Percentiles rank a stretch among this genome's conserved stretches.
These are phyloP conservation scores for Coemansia sp. DNA, from an alignment of 192 early-diverging fungal genomes.

Conservation along the genomic window DNA sequence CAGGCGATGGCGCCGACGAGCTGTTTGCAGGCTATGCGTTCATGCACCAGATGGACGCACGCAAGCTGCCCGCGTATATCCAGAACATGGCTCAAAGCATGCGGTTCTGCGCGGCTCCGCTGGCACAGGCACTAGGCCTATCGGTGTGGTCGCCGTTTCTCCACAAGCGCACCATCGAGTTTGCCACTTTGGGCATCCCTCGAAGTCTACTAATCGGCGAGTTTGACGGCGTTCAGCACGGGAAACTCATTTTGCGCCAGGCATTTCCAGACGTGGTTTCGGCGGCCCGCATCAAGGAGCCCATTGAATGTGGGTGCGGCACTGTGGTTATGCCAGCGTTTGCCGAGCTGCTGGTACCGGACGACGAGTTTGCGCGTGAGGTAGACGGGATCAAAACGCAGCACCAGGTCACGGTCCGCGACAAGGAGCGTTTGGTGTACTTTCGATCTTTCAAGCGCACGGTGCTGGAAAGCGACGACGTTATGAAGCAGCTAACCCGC, in stretches of 20 bases:
- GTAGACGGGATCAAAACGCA: conserved; percentile 4
- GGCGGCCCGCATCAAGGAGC: conserved; percentile 62
- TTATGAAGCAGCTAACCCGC: conserved; percentile 23
- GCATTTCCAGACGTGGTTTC: conserved; percentile 63
- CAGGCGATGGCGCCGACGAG: conserved; percentile 69
- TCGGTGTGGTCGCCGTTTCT: neutral
- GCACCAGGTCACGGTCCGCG: conserved; percentile 53
- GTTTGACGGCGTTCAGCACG: conserved; percentile 41
- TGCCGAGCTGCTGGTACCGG: conserved; percentile 28
- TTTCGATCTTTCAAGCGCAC: conserved; percentile 53
- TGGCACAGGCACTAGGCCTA: neutral
- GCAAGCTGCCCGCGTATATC: conserved; percentile 49
- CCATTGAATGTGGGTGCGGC: conserved; percentile 61
- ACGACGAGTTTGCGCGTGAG: conserved; percentile 14
- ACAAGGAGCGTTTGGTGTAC: conserved; percentile 61
- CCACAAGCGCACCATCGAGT: neutral
- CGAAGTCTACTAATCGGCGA: conserved; percentile 40
- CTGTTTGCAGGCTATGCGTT: conserved; percentile 70
- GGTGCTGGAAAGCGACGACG: conserved; percentile 31
- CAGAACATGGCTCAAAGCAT: conserved; percentile 51
- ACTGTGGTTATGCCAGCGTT: conserved; percentile 55
- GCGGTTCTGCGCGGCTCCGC: conserved; percentile 19
- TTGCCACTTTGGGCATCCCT: conserved; percentile 18
- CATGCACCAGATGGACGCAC: conserved; percentile 53
- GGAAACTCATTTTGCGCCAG: conserved; percentile 58